These are phyloP conservation scores for Globisporangium camurandrum DNA, from an alignment of 352 stramenopile species.

Conservation along the genomic window DNA sequence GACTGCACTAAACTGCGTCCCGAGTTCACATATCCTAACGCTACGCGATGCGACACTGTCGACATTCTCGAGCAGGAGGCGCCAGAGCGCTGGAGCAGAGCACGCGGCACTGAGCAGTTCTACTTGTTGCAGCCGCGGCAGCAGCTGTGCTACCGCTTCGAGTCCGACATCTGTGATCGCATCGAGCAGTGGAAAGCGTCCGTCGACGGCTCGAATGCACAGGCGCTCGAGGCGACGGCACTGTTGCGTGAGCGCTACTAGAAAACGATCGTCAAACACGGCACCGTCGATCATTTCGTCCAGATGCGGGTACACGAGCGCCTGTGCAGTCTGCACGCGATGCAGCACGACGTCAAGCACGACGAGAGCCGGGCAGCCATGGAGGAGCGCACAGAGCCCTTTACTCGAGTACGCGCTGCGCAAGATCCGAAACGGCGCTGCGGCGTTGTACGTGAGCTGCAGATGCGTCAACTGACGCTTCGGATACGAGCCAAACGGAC, in stretches of 20 bases:
- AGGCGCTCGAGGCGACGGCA: constrained; percentile 22
- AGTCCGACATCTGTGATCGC: constrained; percentile 31
- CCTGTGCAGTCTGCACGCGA: constrained; percentile 32
- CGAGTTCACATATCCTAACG: constrained; percentile 26
- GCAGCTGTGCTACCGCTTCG: constrained; percentile 14
- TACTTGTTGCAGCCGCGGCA: constrained; percentile 15
- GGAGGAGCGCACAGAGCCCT: constrained; percentile 26
- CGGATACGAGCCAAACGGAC: constrained; percentile 28
- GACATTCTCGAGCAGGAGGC: constrained; percentile 8
- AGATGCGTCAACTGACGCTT: constrained; percentile 32
- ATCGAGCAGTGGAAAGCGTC: constrained; percentile 14
- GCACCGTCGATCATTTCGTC: constrained; percentile 50
- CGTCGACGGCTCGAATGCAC: constrained; percentile 27
- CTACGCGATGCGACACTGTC: background rate
- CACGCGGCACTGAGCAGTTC: constrained; percentile 34
- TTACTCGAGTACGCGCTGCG: constrained; percentile 41
- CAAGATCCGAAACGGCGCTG: constrained; percentile 36
- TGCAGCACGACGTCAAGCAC: constrained; percentile 42
- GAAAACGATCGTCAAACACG: constrained; percentile 42
- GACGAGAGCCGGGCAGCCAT: constrained; percentile 20
- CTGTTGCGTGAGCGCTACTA: constrained; percentile 14
- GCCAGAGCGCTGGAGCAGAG: constrained; percentile 18
- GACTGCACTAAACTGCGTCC: constrained; percentile 32
- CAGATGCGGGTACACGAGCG: constrained; percentile 43
- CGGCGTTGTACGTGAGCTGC: constrained; percentile 46